Conservation (phyloP, 1,284 basidiomycete genomes). For the Ceratobasidium sp. region DNA sequence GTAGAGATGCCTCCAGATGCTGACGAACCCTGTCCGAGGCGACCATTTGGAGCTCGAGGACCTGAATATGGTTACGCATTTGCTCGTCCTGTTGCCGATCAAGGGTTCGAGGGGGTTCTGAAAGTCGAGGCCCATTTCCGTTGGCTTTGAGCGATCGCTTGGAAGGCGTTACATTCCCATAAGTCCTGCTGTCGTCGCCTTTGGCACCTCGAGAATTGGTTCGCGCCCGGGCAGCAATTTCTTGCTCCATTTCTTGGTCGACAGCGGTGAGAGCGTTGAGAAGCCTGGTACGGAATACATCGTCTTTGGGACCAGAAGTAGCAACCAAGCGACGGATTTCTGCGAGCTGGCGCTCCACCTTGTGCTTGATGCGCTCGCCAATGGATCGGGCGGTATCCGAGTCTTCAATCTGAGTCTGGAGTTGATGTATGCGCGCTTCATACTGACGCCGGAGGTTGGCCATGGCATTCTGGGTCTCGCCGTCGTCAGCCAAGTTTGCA, state of each 20-base stretch:
- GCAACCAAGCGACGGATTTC: constrained; percentile 71
- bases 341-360: constrained; percentile 69
- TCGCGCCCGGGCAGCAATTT: constrained; percentile 41
- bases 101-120: constrained; percentile 52
- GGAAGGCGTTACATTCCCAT: constrained; percentile 55
- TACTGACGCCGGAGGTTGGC: constrained; percentile 70
- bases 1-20: constrained; percentile 67
- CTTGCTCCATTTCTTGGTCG: constrained; percentile 64
- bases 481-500: constrained; percentile 67
- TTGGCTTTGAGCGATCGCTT: constrained; percentile 53
- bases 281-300: constrained; percentile 67
- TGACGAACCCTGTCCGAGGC: constrained; percentile 70
- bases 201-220: constrained; percentile 45
- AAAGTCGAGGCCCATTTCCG: constrained; percentile 46
- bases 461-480: constrained; percentile 61
- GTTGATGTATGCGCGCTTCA: constrained; percentile 65
- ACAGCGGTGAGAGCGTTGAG: constrained; percentile 71
- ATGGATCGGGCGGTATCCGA: constrained; percentile 59
- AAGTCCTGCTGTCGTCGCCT: constrained; percentile 48
- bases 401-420: constrained; percentile 69
- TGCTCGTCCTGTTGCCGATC: constrained; percentile 59
- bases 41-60: constrained; percentile 71
- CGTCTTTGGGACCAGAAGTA: constrained; percentile 63
- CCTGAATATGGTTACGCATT: constrained; percentile 69
- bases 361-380: constrained; percentile 64